Base-by-base conservation (phyloP, 192 early-diverging fungal genomes). In the Pecoramyces ruminantium region DNA sequence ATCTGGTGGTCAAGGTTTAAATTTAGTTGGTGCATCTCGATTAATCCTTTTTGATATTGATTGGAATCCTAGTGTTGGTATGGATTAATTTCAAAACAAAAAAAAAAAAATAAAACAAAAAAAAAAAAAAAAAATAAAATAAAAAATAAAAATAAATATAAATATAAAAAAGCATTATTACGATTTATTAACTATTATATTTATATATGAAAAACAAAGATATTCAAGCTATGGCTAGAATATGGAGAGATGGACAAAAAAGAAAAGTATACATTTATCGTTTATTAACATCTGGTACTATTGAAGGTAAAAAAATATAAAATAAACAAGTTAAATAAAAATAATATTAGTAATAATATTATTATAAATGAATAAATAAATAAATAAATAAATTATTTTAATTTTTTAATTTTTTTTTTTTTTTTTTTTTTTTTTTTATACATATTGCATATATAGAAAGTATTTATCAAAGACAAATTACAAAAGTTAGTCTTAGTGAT, bases 391-490 rank as follows among this genome's bases (percentile, higher is more conserved):
- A 6, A 34, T 34, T 34, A 34, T 11, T 34, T 34, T 34, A 6
- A 6, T 34, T 34, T 34, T 34, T 34, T 34, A 6, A 34, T 34
- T 34, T 34, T 6, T 6, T 34, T 11, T 34, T 34, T 34, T 34
- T 34, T 34, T 34, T 34, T 34, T 34, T 34, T 34, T 34, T 34
- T 13, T 34, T 88, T 28, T 78, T 88, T 30, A 79, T 82, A 83
- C 81, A 84, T 16, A 86, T 85, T 27, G 86, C 85, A 4, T 84
- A 86, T 34, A 85, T 88, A 82, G 90, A 91, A 80, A 85, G 86
- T 78, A 92, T 92, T 42, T 91, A 88, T 78, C 91, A 92, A 78
- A 85, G 91, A 1, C 91, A 92, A 81, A 80, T 92, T 40, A 89
- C 87, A 9, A 92, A 92, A 82, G 77, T 85, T 39, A 86, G 86